Evolutionary conservation across 2,329 filamentous ascomycete genomes (phyloP), one percentile per base, ranked within the genome.

Genomic region (Sclerotinia spermophila): DNA sequence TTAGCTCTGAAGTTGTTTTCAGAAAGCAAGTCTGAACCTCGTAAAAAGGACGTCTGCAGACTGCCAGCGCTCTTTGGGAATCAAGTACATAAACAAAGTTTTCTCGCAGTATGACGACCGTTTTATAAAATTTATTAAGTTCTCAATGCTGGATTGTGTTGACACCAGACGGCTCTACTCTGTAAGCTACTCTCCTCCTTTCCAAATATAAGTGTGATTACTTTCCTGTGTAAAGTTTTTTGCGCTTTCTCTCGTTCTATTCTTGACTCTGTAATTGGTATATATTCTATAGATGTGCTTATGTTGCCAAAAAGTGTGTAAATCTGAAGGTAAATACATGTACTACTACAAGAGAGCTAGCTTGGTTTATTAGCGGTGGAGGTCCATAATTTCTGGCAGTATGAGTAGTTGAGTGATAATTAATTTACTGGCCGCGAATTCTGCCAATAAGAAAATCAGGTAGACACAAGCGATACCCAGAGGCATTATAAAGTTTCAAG

Each of bases 1-100:
- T 51, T 4, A 15, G 0, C 0, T 5, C 2, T 27, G 0, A n/a
- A 15, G 15, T 7, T 51, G 45, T 24, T 51, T n/a, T 2, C 2
- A 27, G 24, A n/a, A 15, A 5, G 24, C 7, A 27, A 4, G 7
- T 13, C n/a, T 51, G 11, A 5, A 17, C 13, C 48, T 51, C 15
- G 13, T 51, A 11, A 51, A 5, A 51, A 1, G 27, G n/a, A 27
- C 15, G 13, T 7, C 27, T 1, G 5, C 13, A 27, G 13, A 51
- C n/a, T 27, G 8, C 48, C n/a, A 15, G n/a, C 5, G 5, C 48
- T 3, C 2, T 51, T 3, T 0, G 3, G 7, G 5, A 27, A 51
- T 3, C 2, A 7, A 15, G 17, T 27, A n/a, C n/a, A n/a, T n/a
- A n/a, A n/a, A n/a, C 13, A 27, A 53, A 17, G 2, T 17, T 30